phyloP scores from a whole-genome alignment of 306 rosid species.

The Astragalus glycyphyllos region DNA sequence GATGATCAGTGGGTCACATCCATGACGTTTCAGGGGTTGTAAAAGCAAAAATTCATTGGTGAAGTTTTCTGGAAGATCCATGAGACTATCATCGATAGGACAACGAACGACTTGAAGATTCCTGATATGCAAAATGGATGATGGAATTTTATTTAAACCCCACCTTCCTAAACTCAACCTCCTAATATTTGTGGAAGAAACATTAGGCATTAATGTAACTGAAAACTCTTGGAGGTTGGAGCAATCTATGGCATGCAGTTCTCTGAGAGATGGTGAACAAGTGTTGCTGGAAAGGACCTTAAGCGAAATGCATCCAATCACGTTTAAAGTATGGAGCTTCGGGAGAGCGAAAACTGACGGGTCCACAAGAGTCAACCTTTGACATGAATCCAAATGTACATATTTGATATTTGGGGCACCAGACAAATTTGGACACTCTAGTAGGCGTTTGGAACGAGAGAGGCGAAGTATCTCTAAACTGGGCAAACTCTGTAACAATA shows the following conservation, averaged over 20 bases:
- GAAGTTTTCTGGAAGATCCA: slow-evolving; percentile 25
- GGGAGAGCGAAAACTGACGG: slow-evolving; percentile 20
- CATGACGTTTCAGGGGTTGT: not conserved
- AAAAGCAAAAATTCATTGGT: fast-evolving
- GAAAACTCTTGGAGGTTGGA: not conserved
- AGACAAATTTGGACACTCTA: slow-evolving; percentile 3
- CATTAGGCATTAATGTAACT: not conserved
- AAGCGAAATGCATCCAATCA: not conserved
- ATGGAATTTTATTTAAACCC: not conserved
- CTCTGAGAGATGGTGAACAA: not conserved
- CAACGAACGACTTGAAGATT: fast-evolving
- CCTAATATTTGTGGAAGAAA: not conserved
- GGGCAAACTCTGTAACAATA: not conserved
- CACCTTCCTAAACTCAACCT: fast-evolving
- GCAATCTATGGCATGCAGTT: fast-evolving
- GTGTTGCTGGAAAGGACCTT: slow-evolving; percentile 15
- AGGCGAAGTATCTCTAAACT: not conserved
- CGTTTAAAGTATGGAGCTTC: not conserved
- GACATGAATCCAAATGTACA: fast-evolving
- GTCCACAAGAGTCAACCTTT: not conserved
- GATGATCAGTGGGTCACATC: not conserved
- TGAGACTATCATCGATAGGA: not conserved
- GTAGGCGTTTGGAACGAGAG: not conserved
- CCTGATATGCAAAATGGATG: not conserved
- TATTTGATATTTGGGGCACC: not conserved